A percentile compares a stretch with the other conserved stretches of the same genome.
phyloP scores from a whole-genome alignment of 140 eudicot genomes.

The Stevia rebaudiana region DNA sequence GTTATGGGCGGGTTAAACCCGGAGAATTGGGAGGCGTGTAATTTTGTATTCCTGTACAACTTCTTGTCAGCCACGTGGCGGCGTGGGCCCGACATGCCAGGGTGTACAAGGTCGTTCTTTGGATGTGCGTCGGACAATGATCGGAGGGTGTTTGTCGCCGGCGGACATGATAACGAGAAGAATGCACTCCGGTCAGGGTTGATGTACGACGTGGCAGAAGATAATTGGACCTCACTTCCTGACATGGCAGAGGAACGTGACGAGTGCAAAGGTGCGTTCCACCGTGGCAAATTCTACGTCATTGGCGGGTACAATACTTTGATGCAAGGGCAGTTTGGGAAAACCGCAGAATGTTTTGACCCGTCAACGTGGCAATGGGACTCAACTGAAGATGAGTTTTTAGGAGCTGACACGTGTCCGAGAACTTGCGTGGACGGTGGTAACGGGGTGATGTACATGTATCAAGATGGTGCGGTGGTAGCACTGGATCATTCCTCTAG shows the following conservation, averaged over 20 bases:
- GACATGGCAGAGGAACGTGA: slow-evolving; percentile 79
- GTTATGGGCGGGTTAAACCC: slow-evolving; percentile 80
- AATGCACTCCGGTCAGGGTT: slow-evolving; percentile 62
- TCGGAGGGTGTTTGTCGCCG: slow-evolving; percentile 64
- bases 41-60: slow-evolving; percentile 42
- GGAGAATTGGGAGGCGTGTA: slow-evolving; percentile 46
- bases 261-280: slow-evolving; percentile 60
- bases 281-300: slow-evolving; percentile 64
- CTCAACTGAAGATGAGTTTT: slow-evolving; percentile 26
- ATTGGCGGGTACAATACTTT: slow-evolving; percentile 72
- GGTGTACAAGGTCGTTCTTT: slow-evolving; percentile 54
- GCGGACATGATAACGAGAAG: slow-evolving; percentile 79
- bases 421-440: slow-evolving; percentile 50
- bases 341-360: slow-evolving; percentile 52
- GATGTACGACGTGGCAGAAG: slow-evolving; percentile 53
- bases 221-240: slow-evolving; percentile 47
- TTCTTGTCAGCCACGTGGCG: slow-evolving; percentile 72
- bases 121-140: slow-evolving; percentile 61
- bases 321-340: slow-evolving; percentile 64
- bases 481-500: slow-evolving; percentile 31
- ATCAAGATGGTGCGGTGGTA: slow-evolving; percentile 32
- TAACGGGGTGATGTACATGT: slow-evolving; percentile 37
- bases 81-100: slow-evolving; percentile 64
- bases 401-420: slow-evolving; percentile 46
- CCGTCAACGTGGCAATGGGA: slow-evolving; percentile 51